These are phyloP conservation scores for Hyaloscypha bicolor DNA, from an alignment of 495 filamentous ascomycete genomes.

Conservation along the genomic window DNA sequence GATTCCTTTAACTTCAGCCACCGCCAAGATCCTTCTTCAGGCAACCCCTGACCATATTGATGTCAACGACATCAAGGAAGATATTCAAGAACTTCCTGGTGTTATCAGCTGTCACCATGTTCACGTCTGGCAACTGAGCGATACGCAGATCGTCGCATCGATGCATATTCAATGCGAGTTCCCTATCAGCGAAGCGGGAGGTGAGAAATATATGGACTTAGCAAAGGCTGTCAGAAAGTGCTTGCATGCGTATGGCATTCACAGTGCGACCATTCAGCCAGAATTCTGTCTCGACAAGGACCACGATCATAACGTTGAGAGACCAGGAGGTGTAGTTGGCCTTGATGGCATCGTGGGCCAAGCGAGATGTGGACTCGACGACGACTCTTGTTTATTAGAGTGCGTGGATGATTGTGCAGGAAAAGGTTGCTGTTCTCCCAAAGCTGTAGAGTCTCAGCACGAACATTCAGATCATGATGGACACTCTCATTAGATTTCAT, in stretches of 20 bases:
- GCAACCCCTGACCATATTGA: constrained; percentile 86
- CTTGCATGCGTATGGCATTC: constrained; percentile 93
- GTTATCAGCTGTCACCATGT: constrained; percentile 90
- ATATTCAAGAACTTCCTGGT: constrained; percentile 82
- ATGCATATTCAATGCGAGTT: constrained; percentile 88
- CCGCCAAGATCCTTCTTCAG: constrained; percentile 91
- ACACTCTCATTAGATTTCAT: constrained; percentile 33
- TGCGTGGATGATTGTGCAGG: constrained; percentile 81
- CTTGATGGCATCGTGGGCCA: constrained; percentile 38
- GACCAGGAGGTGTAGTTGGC: constrained; percentile 19
- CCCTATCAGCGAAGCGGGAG: constrained; percentile 66
- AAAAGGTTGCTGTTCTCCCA: constrained; percentile 67
- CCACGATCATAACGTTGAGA: constrained; percentile 39
- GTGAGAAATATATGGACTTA: constrained; percentile 85
- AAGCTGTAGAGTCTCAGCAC: constrained; percentile 17
- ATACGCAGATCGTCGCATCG: constrained; percentile 88
- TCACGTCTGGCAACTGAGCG: constrained; percentile 96
- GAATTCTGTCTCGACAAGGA: constrained; percentile 75
- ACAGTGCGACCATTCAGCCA: constrained; percentile 97
- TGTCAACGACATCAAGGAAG: constrained; percentile 87
- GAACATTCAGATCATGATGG: constrained; percentile 32
- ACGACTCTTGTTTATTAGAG: constrained; percentile 75
- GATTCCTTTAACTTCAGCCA: constrained; percentile 89
- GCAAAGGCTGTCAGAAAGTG: constrained; percentile 78
- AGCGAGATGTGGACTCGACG: constrained; percentile 42